Evolutionary conservation across 2,329 filamentous ascomycete species (phyloP).

Genomic region (Colletotrichum liaoningense): DNA sequence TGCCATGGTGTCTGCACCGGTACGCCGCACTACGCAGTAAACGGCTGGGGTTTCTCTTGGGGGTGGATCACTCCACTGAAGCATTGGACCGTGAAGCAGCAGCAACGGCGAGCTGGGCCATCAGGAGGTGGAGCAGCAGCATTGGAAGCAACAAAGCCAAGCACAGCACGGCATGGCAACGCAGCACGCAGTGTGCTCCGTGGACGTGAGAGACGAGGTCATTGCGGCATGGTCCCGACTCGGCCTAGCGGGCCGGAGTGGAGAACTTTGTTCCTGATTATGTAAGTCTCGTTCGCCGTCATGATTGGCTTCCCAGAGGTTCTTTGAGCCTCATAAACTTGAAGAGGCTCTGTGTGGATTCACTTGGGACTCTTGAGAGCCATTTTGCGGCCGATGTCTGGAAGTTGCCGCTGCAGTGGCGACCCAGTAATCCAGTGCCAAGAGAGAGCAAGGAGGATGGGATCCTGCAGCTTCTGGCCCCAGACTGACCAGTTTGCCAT

Average conservation of each 20-base stretch:
- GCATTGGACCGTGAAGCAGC: background rate
- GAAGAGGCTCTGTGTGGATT: background rate
- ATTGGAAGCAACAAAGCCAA: background rate
- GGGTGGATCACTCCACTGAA: background rate
- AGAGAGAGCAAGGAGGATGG: background rate
- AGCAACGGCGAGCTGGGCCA: background rate
- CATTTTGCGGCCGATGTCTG: slow-evolving; percentile 18
- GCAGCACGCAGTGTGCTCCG: slow-evolving; percentile 3
- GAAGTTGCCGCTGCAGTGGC: slow-evolving; percentile 20
- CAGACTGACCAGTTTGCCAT: background rate
- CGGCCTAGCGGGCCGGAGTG: slow-evolving; percentile 12
- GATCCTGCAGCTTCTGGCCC: slow-evolving; percentile 6
- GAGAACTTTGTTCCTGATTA: slow-evolving; percentile 5
- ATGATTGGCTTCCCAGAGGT: background rate
- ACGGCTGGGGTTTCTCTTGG: background rate
- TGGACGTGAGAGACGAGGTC: slow-evolving; percentile 7
- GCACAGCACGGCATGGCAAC: background rate
- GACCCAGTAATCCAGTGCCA: slow-evolving; percentile 11
- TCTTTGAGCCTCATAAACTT: background rate
- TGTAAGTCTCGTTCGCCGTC: background rate
- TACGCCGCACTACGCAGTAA: background rate
- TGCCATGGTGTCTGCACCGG: slow-evolving; percentile 3
- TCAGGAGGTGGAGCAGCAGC: slow-evolving; percentile 8
- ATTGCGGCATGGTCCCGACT: slow-evolving; percentile 4
- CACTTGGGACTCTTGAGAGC: too few relatives aligned